Percentiles rank a stretch among this genome's conserved stretches.
Conservation (phyloP, 768 basidiomycete species). For the Russula brevipes region DNA sequence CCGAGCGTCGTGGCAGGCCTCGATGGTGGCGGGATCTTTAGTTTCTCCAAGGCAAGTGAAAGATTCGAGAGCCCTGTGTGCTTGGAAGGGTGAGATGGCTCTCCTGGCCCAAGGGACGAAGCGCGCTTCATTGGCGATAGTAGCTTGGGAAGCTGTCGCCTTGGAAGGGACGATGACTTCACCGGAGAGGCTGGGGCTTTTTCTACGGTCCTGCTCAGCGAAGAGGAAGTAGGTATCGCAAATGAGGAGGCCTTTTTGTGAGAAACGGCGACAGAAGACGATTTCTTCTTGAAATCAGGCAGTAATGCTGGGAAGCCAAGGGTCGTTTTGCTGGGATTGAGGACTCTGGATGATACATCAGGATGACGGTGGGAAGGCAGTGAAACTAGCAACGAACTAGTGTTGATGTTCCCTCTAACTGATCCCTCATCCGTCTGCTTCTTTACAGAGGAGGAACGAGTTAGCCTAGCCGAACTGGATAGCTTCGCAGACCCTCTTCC, state of each 20-base stretch:
- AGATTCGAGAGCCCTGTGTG: slow-evolving; percentile 48
- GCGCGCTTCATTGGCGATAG: slow-evolving; percentile 17
- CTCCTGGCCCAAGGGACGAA: slow-evolving; percentile 10
- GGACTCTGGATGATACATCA: not conserved
- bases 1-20: slow-evolving; percentile 69
- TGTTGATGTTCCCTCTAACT: not conserved
- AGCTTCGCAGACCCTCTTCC: not conserved
- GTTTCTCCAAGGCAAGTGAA: slow-evolving; percentile 62
- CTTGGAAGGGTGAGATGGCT: slow-evolving; percentile 22
- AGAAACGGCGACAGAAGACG: slow-evolving; percentile 3
- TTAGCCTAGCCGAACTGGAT: slow-evolving; percentile 6
- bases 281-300: not conserved
- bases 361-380: not conserved
- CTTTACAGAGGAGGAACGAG: slow-evolving; percentile 18
- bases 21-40: slow-evolving; percentile 59
- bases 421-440: slow-evolving; percentile 7
- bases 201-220: slow-evolving; percentile 16
- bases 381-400: slow-evolving; percentile 13
- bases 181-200: slow-evolving; percentile 10
- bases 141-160: slow-evolving; percentile 13
- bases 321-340: not conserved
- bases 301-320: not conserved
- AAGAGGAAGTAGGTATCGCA: slow-evolving; percentile 26
- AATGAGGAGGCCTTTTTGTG: slow-evolving; percentile 21
- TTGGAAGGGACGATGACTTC: slow-evolving; percentile 18